Evolutionary conservation across 2,329 filamentous ascomycete species (phyloP).

Genomic region (Verticillium nonalfalfae): DNA sequence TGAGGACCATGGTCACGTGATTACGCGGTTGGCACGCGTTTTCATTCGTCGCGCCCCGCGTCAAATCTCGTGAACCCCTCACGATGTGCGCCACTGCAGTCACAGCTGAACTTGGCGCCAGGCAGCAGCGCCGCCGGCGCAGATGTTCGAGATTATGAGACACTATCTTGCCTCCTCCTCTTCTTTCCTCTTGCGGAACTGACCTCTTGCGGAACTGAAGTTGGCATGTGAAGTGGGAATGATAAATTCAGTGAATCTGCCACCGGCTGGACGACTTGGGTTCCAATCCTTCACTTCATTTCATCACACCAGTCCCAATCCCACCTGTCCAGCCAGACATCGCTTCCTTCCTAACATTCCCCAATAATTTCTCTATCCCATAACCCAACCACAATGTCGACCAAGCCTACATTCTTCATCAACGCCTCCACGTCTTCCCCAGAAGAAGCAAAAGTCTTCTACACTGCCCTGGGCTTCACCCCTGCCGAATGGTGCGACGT

Average conservation of each 20-base stretch:
- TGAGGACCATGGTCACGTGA: not conserved
- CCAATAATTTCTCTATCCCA: not conserved
- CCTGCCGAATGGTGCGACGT: conserved; percentile 8
- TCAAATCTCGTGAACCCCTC: not conserved
- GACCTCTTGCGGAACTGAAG: too few species aligned
- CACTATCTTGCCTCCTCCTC: not conserved
- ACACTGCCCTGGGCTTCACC: conserved; percentile 9
- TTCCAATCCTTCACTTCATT: too few species aligned
- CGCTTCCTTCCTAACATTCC: not conserved
- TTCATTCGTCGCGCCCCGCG: not conserved
- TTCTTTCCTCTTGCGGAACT: not conserved
- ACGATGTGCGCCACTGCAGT: not conserved
- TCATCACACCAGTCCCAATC: too few species aligned
- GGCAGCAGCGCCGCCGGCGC: not conserved
- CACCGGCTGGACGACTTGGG: too few species aligned
- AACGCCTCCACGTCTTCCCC: conserved; percentile 3
- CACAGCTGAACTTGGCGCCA: not conserved
- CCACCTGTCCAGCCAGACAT: not conserved
- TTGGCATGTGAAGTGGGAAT: not conserved
- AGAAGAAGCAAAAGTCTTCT: conserved; percentile 7
- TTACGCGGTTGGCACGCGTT: not conserved
- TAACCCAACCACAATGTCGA: not conserved
- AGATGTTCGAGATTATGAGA: not conserved
- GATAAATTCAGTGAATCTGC: not conserved
- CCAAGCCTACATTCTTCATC: conserved; percentile 6